Percentiles rank a stretch among this genome's conserved stretches.
phyloP scores from a whole-genome alignment of 2,329 filamentous ascomycete species.

The Penicillium digitatum region DNA sequence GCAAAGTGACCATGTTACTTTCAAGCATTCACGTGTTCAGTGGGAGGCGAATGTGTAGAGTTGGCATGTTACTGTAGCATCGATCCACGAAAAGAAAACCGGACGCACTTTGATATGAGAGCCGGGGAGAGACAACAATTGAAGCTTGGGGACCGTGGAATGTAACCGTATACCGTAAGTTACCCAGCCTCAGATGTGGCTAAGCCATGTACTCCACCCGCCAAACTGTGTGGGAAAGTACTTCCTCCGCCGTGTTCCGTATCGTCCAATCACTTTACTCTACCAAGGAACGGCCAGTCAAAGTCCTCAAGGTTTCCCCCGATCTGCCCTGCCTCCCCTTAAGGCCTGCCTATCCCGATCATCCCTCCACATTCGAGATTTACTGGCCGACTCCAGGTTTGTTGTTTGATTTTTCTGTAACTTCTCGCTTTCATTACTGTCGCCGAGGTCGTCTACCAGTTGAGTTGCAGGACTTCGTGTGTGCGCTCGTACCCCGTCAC shows the following conservation, averaged over 20 bases:
- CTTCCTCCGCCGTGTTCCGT: conserved; percentile 10
- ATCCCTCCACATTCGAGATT: neutral
- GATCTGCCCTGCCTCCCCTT: conserved; percentile 2
- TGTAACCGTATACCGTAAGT: conserved; percentile 2
- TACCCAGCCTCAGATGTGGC: conserved; percentile 14
- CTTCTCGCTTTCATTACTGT: neutral
- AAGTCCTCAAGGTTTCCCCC: conserved; percentile 9
- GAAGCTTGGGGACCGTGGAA: neutral
- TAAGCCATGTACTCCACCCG: conserved; percentile 12
- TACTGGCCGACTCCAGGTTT: neutral
- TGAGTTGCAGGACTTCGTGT: conserved; percentile 9
- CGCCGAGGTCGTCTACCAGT: neutral
- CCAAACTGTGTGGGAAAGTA: conserved; percentile 8
- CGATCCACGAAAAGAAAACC: neutral
- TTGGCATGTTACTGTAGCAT: conserved; percentile 1
- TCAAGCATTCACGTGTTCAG: conserved; percentile 16
- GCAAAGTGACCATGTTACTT: conserved; percentile 35
- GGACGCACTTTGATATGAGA: neutral
- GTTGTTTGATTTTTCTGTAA: neutral
- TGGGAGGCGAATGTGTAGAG: conserved; percentile 10
- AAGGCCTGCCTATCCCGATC: neutral
- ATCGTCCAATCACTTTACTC: conserved; percentile 8
- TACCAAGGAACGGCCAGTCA: conserved; percentile 12
- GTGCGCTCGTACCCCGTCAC: conserved; percentile 1
- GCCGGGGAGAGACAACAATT: conserved; percentile 5